Evolutionary conservation across 495 filamentous ascomycete genomes (phyloP), one percentile per base, ranked within the genome.

Genomic region (Aspergillus coremiiformis): DNA sequence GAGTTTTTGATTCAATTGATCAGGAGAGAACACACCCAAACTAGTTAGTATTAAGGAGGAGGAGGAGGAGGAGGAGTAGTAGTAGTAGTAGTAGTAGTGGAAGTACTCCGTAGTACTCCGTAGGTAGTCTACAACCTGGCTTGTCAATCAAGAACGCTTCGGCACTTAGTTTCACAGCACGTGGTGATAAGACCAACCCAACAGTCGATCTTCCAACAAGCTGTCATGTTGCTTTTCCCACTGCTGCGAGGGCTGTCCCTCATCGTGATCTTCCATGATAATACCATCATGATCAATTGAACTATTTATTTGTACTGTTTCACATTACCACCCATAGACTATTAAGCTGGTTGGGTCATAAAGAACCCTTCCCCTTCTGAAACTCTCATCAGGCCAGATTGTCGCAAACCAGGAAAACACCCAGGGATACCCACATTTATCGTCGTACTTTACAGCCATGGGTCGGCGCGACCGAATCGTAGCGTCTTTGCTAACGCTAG

Each of bases 401-500:
- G 50, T 44, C 49, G 39, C 49, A 12, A 32, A 2, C 45, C 26
- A 30, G 26, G 32, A 23, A 47, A n/a, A 20, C 45, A 12, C 5
- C 37, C 35, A 17, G 21, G 4, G 8, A 21, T 21, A 41, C 7
- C 19, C 9, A 21, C 19, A 21, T 21, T 20, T 19, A 41, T 19
- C 19, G 7, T 12, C 17, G 21, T 11, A 6, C 2, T 5, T 17
- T 6, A 10, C 37, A 20, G 37, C 37, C 6, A 73, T 74, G 70
- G 50, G 58, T 30, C 62, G 57, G 37, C 56, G 55, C 39, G 59
- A 52, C 39, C 55, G 59, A 43, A 53, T 51, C 8, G 42, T 66
- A 17, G 30, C 60, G 23, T 57, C 67, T 15, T 66, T 66, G 51
- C 59, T 73, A 8, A 54, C 57, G 22, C 52, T 74, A 39, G 57